phyloP scores from a whole-genome alignment of 2,329 filamentous ascomycete genomes.

The Trichoderma afroharzianum region DNA sequence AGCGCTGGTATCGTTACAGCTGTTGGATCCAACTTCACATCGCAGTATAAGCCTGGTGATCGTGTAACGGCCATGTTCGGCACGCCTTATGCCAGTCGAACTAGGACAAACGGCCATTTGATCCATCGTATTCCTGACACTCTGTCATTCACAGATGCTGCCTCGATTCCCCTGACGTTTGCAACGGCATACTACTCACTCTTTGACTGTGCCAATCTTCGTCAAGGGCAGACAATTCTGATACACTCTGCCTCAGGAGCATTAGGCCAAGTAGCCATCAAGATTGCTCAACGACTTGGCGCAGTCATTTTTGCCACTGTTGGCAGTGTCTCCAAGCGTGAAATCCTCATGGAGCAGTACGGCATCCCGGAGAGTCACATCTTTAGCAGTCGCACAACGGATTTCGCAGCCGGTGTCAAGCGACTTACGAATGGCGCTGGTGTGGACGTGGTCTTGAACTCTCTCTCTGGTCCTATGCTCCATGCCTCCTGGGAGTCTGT shows the following conservation, averaged over 20 bases:
- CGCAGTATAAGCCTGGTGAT: slow-evolving; percentile 23
- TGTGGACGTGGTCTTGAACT: slow-evolving; percentile 34
- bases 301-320: not conserved
- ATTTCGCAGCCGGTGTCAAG: not conserved
- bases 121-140: not conserved
- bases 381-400: slow-evolving; percentile 3
- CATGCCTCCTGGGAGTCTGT: slow-evolving; percentile 31
- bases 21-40: slow-evolving; percentile 28
- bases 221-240: slow-evolving; percentile 23
- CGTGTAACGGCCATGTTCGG: not conserved
- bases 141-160: slow-evolving; percentile 1
- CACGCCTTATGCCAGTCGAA: slow-evolving; percentile 8
- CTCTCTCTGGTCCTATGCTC: slow-evolving; percentile 28
- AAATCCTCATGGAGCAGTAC: not conserved
- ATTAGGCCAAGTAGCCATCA: slow-evolving; percentile 35
- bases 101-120: not conserved
- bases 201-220: slow-evolving; percentile 21
- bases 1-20: slow-evolving; percentile 31
- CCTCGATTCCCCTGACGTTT: slow-evolving; percentile 7
- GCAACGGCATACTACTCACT: slow-evolving; percentile 24
- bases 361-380: slow-evolving; percentile 4
- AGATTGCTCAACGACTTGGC: slow-evolving; percentile 28
- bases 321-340: not conserved
- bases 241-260: slow-evolving; percentile 27
- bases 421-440: slow-evolving; percentile 20